Evolutionary conservation across 768 basidiomycete species (phyloP), one percentile per base, ranked within the genome.

Genomic region (Agrocybe pediades): DNA sequence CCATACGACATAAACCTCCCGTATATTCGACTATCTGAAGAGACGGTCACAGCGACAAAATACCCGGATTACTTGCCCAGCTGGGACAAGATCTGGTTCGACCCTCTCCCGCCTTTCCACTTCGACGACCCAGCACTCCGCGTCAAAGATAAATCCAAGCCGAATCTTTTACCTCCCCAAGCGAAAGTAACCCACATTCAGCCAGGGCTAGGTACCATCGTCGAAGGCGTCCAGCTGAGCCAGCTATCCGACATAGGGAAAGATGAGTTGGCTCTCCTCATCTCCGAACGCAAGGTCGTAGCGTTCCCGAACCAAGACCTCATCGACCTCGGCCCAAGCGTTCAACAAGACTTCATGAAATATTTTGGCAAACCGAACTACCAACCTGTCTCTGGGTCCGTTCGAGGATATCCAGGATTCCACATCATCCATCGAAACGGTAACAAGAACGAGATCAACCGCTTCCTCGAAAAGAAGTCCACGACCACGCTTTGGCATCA

Each of bases 391-490:
- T 58, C 57, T 6, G 57, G 53, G 16, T 41, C 53, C 9, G 23
- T 58, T 2, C 44, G 33, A 7, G 57, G 53, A 13, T 58, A 46
- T 44, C 57, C 57, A 0, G 57, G 49, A 1, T 58, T 58, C 40
- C 57, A 58, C 23, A 54, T 58, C 19, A 54, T 58, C 16, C 53
- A 58, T 46, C 57, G 57, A n/a, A 46, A 43, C 20, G 53, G 53
- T 5, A 54, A 54, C 42, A 29, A 49, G 6, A 44, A 46, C 7
- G 53, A 54, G 25, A 54, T 58, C 44, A 46, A 41, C 5, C 21
- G 21, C 2, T 58, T 54, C 23, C 45, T 58, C 7, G 42, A 41
- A 36, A 47, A 40, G n/a, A 51, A 54, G 15, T 36, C 49, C 13
- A 58, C 45, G 9, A 54, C 53, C 19, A 54, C 49, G 13, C 20